Evolutionary conservation across 768 basidiomycete species (phyloP).

Genomic region (Botryobasidium botryosum): DNA sequence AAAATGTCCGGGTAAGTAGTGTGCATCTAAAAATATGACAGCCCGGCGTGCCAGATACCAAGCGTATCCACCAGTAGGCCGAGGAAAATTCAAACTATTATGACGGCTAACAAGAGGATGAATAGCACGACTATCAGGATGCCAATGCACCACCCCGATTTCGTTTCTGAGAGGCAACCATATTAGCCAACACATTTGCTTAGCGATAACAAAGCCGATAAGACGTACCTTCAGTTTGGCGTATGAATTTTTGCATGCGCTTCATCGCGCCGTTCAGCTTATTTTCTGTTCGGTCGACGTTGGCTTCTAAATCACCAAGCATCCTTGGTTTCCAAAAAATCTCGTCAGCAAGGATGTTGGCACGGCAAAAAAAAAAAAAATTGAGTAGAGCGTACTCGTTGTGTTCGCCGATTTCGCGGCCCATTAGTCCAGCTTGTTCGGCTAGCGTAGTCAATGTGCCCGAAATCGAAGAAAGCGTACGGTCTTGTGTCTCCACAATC

Average conservation of each 20-base stretch:
- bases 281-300: slow-evolving; percentile 50
- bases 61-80: too few relatives aligned
- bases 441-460: slow-evolving; percentile 73
- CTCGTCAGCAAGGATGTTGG: neutral
- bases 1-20: too few relatives aligned
- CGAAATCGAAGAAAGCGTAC: slow-evolving; percentile 70
- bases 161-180: slow-evolving; percentile 37
- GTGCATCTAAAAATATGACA: too few relatives aligned
- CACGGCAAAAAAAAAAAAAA: slow-evolving; percentile 4
- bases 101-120: slow-evolving; percentile 60
- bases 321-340: slow-evolving; percentile 32
- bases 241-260: slow-evolving; percentile 61
- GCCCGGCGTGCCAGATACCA: too few relatives aligned
- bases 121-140: slow-evolving; percentile 68
- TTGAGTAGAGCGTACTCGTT: slow-evolving; percentile 48
- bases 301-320: slow-evolving; percentile 58
- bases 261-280: slow-evolving; percentile 50
- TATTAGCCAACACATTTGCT: neutral
- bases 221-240: slow-evolving; percentile 58
- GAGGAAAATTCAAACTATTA: slow-evolving; percentile 59
- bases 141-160: slow-evolving; percentile 79
- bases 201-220: neutral
- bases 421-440: slow-evolving; percentile 89
- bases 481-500: slow-evolving; percentile 78
- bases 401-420: slow-evolving; percentile 80